phyloP scores from a whole-genome alignment of 768 basidiomycete genomes.

The Boletus tomentosulus region DNA sequence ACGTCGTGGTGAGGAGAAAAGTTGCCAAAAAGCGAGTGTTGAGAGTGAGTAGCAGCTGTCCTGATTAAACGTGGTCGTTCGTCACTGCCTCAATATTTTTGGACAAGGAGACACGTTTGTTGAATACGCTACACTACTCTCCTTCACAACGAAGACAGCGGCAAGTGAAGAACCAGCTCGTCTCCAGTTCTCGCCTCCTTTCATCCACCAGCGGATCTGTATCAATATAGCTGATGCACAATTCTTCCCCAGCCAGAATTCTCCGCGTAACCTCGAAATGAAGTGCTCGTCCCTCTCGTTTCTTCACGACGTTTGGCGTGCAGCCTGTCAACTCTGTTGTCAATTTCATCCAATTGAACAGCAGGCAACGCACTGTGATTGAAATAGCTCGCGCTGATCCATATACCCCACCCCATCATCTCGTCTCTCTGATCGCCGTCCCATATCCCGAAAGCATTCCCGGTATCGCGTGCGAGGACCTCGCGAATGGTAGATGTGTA shows the following conservation, averaged over 20 bases:
- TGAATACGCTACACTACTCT: constrained; percentile 6
- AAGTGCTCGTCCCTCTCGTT: constrained; percentile 40
- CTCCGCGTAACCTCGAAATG: constrained; percentile 44
- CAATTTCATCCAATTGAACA: not conserved
- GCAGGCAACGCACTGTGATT: constrained; percentile 51
- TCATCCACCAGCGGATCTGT: constrained; percentile 28
- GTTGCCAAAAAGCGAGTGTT: not conserved
- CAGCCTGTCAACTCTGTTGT: constrained; percentile 39
- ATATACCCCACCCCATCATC: constrained; percentile 66
- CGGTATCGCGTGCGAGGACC: constrained; percentile 54
- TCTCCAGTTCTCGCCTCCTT: constrained; percentile 39
- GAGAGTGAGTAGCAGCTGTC: constrained; percentile 3
- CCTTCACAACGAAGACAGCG: constrained; percentile 42
- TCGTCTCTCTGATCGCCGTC: constrained; percentile 46
- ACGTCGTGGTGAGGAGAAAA: constrained; percentile 7
- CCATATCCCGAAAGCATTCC: constrained; percentile 70
- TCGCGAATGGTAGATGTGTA: constrained; percentile 48
- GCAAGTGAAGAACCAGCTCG: constrained; percentile 58
- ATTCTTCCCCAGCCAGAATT: constrained; percentile 47
- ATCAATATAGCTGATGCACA: constrained; percentile 57
- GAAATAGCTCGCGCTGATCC: constrained; percentile 59
- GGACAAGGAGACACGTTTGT: not conserved
- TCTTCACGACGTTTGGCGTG: constrained; percentile 48
- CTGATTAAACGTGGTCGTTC: constrained; percentile 13
- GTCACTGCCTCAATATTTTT: not conserved